phyloP scores from a whole-genome alignment of 139 green algal species.

The Chlamydomonas sp. region DNA sequence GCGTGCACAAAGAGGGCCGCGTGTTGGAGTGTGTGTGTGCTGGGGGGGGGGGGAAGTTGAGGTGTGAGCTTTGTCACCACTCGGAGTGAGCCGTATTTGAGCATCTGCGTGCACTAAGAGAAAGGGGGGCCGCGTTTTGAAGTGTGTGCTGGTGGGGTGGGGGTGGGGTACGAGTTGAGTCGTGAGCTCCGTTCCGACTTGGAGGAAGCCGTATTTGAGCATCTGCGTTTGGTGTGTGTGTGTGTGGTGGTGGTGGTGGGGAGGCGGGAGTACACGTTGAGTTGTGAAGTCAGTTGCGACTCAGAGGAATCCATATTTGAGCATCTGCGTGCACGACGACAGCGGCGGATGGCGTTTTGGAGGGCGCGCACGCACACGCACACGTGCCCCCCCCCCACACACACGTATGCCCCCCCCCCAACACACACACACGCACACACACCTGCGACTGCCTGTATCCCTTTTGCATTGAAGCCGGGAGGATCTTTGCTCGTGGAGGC shows the following conservation, averaged over 20 bases:
- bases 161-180: too few relatives aligned
- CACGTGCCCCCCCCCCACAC: neutral
- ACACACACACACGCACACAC: neutral
- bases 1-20: too few relatives aligned
- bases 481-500: conserved; percentile 28
- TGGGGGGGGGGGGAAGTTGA: too few relatives aligned
- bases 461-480: conserved; percentile 22
- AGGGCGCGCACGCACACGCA: neutral
- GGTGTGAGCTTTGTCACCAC: conserved; percentile 25
- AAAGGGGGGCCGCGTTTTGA: too few relatives aligned
- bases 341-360: neutral
- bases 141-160: too few relatives aligned
- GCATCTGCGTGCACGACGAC: neutral
- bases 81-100: conserved; percentile 30
- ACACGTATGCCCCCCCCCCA: neutral
- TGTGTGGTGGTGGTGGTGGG: too few relatives aligned
- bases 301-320: conserved; percentile 24
- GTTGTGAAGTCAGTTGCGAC: conserved; percentile 23
- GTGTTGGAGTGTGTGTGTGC: too few relatives aligned
- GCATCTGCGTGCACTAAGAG: too few relatives aligned
- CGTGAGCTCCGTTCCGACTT: too few relatives aligned
- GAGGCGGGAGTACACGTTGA: too few relatives aligned
- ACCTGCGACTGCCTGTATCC: conserved; percentile 31
- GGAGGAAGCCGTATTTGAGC: too few relatives aligned
- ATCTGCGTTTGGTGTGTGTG: too few relatives aligned